Conservation (phyloP, 768 basidiomycete species). For the Daedaleopsis nitida region DNA sequence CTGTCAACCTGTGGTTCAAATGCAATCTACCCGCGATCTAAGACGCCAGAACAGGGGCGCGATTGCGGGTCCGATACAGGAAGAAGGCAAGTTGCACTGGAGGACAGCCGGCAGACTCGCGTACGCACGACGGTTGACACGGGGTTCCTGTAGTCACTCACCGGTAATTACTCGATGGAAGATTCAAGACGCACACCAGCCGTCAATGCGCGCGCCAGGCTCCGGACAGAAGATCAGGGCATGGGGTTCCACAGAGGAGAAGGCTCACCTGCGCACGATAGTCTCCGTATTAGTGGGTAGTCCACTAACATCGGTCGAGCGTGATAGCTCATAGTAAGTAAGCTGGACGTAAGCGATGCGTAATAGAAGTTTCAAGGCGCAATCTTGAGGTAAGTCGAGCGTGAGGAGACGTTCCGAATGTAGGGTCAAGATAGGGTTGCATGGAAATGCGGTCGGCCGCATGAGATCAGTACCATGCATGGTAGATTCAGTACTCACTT, state of each 20-base stretch:
- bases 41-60: not conserved
- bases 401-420: not conserved
- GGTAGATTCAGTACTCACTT: too few relatives aligned
- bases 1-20: not conserved
- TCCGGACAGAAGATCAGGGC: not conserved
- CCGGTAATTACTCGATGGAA: not conserved
- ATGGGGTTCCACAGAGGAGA: not conserved
- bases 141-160: not conserved
- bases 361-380: constrained; percentile 6
- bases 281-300: constrained; percentile 12
- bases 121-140: not conserved
- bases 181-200: not conserved
- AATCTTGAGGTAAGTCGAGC: not conserved
- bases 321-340: not conserved
- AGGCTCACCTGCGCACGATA: not conserved
- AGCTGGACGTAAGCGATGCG: constrained; percentile 9
- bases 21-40: constrained; percentile 8
- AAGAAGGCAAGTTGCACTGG: not conserved
- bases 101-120: not conserved
- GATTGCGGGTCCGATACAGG: constrained; percentile 1
- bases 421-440: too few relatives aligned
- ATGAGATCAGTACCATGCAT: too few relatives aligned
- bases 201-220: not conserved
- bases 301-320: not conserved
- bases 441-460: too few relatives aligned